A percentile compares a stretch with the other conserved stretches of the same genome.
Conservation (phyloP, 2,329 filamentous ascomycete genomes). For the Pseudopyricularia javanii region DNA sequence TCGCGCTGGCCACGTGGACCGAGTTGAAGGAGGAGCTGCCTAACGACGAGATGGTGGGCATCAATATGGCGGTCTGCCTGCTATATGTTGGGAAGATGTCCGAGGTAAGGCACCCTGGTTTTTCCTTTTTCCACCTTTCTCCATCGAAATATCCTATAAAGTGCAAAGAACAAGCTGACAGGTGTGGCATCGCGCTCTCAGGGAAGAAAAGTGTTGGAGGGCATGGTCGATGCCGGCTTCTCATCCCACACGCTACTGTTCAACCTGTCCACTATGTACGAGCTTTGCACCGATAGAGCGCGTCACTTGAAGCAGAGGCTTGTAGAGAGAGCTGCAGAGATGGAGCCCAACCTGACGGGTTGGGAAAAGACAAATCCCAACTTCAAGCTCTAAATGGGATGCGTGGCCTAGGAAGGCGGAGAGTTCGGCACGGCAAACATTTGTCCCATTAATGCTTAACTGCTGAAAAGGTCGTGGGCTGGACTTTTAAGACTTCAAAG, state of each 20-base stretch:
- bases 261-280: conserved; percentile 84
- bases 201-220: conserved; percentile 56
- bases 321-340: conserved; percentile 54
- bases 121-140: no score
- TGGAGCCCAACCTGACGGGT: conserved; percentile 42
- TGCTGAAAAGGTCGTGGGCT: no score
- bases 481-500: no score
- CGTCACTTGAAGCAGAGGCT: conserved; percentile 57
- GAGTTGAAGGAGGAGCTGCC: conserved; percentile 25
- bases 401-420: no score
- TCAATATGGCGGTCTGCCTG: conserved; percentile 75
- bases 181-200: conserved; percentile 15
- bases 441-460: no score
- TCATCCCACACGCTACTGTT: conserved; percentile 74
- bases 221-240: conserved; percentile 46
- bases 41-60: conserved; percentile 56
- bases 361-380: conserved; percentile 63
- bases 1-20: conserved; percentile 52
- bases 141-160: no score
- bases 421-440: no score
- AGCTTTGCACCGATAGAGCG: conserved; percentile 73
- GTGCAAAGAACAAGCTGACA: conserved; percentile 10
- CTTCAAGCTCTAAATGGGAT: conserved; percentile 53
- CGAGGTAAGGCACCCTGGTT: conserved; percentile 51
- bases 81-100: conserved; percentile 70